phyloP scores from a whole-genome alignment of 1,284 basidiomycete species.

The Microbotryum saponariae region DNA sequence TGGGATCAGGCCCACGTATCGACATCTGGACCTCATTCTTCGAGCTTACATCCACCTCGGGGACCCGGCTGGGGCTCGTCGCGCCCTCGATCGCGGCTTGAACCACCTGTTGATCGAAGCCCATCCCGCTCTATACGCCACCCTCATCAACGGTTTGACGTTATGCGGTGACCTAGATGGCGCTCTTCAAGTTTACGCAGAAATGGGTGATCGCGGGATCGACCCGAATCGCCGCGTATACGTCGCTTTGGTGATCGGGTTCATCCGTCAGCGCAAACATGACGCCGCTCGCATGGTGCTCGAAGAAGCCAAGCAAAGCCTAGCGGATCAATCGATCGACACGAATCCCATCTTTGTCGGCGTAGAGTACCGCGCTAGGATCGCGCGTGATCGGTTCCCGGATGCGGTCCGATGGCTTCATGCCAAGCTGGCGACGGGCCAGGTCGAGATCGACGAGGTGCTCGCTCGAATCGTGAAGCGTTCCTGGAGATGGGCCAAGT shows the following conservation, averaged over 20 bases:
- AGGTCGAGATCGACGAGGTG: too few relatives aligned
- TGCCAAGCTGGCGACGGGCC: too few relatives aligned
- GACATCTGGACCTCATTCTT: conserved; percentile 30
- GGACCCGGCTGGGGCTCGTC: conserved; percentile 26
- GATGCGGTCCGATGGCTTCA: too few relatives aligned
- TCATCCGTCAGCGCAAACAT: conserved; percentile 7
- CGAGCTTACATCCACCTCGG: conserved; percentile 28
- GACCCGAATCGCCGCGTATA: conserved; percentile 28
- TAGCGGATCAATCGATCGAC: too few relatives aligned
- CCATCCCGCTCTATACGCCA: conserved; percentile 28
- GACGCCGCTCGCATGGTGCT: conserved; percentile 14
- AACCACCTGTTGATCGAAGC: conserved; percentile 24
- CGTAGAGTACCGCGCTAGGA: too few relatives aligned
- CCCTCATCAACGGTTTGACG: conserved; percentile 24
- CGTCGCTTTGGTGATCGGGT: conserved; percentile 22
- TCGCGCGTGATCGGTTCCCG: too few relatives aligned
- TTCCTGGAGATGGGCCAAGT: too few relatives aligned
- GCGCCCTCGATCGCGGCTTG: conserved; percentile 21
- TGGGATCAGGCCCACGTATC: conserved; percentile 24
- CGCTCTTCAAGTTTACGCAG: conserved; percentile 10
- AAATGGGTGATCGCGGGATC: conserved; percentile 17
- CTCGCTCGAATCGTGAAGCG: too few relatives aligned
- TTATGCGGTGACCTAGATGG: conserved; percentile 6
- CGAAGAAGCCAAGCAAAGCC: conserved; percentile 1
- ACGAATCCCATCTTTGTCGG: too few relatives aligned